Conservation (phyloP, 2,329 filamentous ascomycete genomes). For the Sodiomyces alkalinus region DNA sequence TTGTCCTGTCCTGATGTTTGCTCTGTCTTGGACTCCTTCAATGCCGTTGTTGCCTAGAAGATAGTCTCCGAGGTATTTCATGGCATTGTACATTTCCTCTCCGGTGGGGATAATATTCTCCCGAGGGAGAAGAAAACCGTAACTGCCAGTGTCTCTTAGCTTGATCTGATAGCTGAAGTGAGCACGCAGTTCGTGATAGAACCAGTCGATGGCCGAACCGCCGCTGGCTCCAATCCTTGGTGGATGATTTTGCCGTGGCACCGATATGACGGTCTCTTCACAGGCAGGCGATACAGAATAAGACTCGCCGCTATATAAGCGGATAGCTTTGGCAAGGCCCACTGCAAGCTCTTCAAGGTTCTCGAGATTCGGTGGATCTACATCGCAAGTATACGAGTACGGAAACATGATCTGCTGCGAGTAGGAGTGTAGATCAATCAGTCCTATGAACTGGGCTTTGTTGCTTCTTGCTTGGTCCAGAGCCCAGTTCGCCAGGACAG, state of each 20-base stretch:
- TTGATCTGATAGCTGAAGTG: conserved; percentile 90
- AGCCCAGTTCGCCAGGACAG: conserved; percentile 66
- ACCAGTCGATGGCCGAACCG: conserved; percentile 85
- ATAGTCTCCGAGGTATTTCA: conserved; percentile 74
- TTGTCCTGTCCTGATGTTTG: no score
- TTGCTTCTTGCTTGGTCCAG: conserved; percentile 57
- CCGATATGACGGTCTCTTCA: conserved; percentile 48
- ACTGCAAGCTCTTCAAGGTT: conserved; percentile 82
- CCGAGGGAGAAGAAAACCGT: conserved; percentile 79
- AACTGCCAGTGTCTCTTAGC: conserved; percentile 80
- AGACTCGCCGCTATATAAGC: conserved; percentile 58
- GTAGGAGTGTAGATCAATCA: conserved; percentile 87
- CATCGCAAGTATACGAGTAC: conserved; percentile 70
- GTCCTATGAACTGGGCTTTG: conserved; percentile 64
- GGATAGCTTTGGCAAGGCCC: conserved; percentile 78
- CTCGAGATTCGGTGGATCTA: conserved; percentile 70
- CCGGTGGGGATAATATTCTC: conserved; percentile 82
- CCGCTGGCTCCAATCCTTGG: conserved; percentile 56
- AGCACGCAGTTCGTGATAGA: conserved; percentile 75
- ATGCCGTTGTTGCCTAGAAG: conserved; percentile 56
- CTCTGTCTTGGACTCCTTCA: conserved; percentile 20
- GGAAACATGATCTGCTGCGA: conserved; percentile 91
- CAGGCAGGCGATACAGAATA: conserved; percentile 77
- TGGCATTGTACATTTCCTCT: conserved; percentile 69
- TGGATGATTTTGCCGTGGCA: conserved; percentile 10